Base-by-base conservation (phyloP, 768 basidiomycete species). In the Boletus pseudopeckii region DNA sequence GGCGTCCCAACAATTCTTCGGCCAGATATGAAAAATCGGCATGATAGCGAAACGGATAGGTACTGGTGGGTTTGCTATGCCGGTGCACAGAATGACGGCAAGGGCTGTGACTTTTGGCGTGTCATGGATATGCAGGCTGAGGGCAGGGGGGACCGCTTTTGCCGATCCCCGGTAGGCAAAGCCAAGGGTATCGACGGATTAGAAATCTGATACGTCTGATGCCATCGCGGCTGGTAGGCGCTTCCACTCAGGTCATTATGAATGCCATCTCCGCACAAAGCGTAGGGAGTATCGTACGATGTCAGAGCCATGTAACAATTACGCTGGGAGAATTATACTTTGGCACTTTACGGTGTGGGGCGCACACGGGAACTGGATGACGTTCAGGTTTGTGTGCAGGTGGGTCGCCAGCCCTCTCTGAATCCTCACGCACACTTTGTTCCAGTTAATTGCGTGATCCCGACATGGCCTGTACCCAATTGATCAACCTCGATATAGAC, bases 51-150 rank as follows among this genome's bases (percentile, higher is more conserved):
- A 53, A 75, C 74, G 7, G 80, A 83, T 60, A 73, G 74, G 43
- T 91, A 90, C 63, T 92, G 90, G 86, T 92, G 70, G 70, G 74
- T 79, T 24, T 92, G 90, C 60, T 85, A 87, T 60, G 86, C 86
- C 1, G 88, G 86, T 0, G 85, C 86, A 18, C 88, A 90, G 67
- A 90, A 90, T 54, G 85, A 92, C 11, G 91, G 91, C 4, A 89
- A 90, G 67, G 88, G 86, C 0, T 92, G 90, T 58, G 77, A 78
- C 28, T 81, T 82, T 52, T 90, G 89, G 86, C 83, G 80, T 60
- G 74, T 84, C 7, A 76, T 92, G 81, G 82, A 91, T 66, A 80
- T 85, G 74, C 65, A 74, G 42, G 76, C 71, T 7, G 90, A 92
- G 67, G 82, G 83, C 17, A 74, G 90, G 62, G 84, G n/a, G 85